Evolutionary conservation across 2,329 filamentous ascomycete genomes (phyloP).

Genomic region (Bimuria novae-zelandiae): DNA sequence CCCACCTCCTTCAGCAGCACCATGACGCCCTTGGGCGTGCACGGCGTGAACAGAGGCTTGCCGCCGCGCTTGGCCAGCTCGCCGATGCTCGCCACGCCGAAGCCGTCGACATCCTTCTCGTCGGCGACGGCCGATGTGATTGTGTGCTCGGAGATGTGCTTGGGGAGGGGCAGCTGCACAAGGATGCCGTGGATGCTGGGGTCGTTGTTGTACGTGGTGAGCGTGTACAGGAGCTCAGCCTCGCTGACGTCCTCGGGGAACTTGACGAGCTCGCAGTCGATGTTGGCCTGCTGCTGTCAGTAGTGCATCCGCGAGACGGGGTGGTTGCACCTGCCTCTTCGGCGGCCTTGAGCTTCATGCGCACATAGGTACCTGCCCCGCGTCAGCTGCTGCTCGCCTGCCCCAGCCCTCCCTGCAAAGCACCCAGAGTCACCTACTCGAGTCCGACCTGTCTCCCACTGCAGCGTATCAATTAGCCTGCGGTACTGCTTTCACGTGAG

Average conservation of each 20-base stretch:
- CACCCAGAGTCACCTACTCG: conserved; percentile 64
- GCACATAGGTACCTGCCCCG: conserved; percentile 85
- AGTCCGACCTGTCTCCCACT: conserved; percentile 94
- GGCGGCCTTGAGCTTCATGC: conserved; percentile 98
- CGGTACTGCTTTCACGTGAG: background rate
- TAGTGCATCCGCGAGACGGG: background rate
- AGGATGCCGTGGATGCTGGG: conserved; percentile 85
- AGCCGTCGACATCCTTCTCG: conserved; percentile 98
- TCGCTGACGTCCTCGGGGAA: conserved; percentile 82
- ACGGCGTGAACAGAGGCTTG: conserved; percentile 85
- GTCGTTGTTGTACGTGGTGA: conserved; percentile 85
- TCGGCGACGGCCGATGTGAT: conserved; percentile 89
- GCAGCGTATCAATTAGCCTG: conserved; percentile 11
- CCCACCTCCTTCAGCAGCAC: conserved; percentile 82
- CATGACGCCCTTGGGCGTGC: conserved; percentile 98
- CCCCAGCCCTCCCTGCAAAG: background rate
- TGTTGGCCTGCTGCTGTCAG: conserved; percentile 71
- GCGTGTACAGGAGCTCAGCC: conserved; percentile 81
- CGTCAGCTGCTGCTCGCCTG: conserved; percentile 32
- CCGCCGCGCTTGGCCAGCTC: conserved; percentile 96
- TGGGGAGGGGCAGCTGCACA: conserved; percentile 88
- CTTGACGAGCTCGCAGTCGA: conserved; percentile 83
- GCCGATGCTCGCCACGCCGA: conserved; percentile 91
- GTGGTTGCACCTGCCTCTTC: conserved; percentile 67
- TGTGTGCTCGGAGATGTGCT: conserved; percentile 85